These are phyloP conservation scores for Yamadazyma diospyri DNA, from an alignment of 1,139 yeast species.

Conservation along the genomic window DNA sequence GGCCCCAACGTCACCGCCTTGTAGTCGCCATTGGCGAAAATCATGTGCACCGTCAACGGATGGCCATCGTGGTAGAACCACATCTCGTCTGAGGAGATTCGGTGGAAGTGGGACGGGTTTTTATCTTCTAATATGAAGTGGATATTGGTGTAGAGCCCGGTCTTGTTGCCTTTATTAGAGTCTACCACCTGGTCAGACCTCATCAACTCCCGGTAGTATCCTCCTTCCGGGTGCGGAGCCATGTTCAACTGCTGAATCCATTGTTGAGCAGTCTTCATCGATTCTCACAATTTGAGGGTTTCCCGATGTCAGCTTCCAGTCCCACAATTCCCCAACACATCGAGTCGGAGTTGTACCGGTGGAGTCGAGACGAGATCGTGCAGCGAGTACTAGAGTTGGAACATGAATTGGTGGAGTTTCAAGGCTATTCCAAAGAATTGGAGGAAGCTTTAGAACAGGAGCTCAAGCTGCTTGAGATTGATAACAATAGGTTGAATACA, in stretches of 20 bases:
- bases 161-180: conserved; percentile 17
- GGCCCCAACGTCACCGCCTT: conserved; percentile 14
- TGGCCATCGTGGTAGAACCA: conserved; percentile 20
- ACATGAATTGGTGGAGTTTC: conserved; percentile 36
- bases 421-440: conserved; percentile 41
- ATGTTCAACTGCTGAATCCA: conserved; percentile 15
- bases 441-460: conserved; percentile 46
- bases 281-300: neutral
- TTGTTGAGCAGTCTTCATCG: conserved; percentile 13
- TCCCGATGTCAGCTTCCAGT: neutral
- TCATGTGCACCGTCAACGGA: conserved; percentile 19
- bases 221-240: conserved; percentile 19
- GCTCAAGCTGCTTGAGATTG: conserved; percentile 29
- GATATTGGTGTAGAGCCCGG: conserved; percentile 18
- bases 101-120: conserved; percentile 20
- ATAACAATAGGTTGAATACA: conserved; percentile 19
- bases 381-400: conserved; percentile 34
- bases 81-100: conserved; percentile 18
- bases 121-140: conserved; percentile 16
- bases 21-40: conserved; percentile 15
- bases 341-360: conserved; percentile 13
- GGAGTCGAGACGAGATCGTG: conserved; percentile 26
- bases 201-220: conserved; percentile 15
- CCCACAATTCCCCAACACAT: conserved; percentile 4
- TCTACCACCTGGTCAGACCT: conserved; percentile 12